Percentiles rank a stretch among this genome's conserved stretches.
Evolutionary conservation across 2,329 filamentous ascomycete species (phyloP).

Genomic region (Cladosporium sp.): DNA sequence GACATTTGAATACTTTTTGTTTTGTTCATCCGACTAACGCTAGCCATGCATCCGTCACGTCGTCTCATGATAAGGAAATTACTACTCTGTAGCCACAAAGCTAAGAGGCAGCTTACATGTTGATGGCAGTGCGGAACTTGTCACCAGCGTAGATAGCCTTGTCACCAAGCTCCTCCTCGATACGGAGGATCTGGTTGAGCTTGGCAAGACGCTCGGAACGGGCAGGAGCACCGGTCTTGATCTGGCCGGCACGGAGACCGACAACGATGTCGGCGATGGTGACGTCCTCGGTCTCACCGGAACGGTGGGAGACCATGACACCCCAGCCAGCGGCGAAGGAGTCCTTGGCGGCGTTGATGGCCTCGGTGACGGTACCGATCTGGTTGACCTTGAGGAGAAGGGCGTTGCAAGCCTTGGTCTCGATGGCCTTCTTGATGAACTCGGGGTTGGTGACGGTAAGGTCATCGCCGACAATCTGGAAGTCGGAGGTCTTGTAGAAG

Average conservation of each 20-base stretch:
- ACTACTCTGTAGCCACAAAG: not conserved
- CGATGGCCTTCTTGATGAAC: conserved; percentile 99
- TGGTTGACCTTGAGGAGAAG: conserved; percentile 99
- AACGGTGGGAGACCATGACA: conserved; percentile 99
- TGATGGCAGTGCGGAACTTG: conserved; percentile 88
- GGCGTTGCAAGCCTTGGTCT: conserved; percentile 97
- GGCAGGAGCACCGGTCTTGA: conserved; percentile 96
- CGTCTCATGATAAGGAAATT: conserved; percentile 8
- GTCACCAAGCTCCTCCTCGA: conserved; percentile 95
- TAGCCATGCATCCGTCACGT: conserved; percentile 11
- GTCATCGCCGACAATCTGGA: conserved; percentile 98
- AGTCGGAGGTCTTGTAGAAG: conserved; percentile 98
- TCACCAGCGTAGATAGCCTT: conserved; percentile 87
- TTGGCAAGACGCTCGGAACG: conserved; percentile 98
- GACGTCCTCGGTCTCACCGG: conserved; percentile 98
- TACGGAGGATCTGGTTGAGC: conserved; percentile 99
- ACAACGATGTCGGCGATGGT: conserved; percentile 98
- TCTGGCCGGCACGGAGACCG: conserved; percentile 92
- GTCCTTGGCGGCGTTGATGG: conserved; percentile 98
- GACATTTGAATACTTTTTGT: conserved; percentile 9
- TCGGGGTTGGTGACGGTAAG: conserved; percentile 98
- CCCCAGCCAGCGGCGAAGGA: conserved; percentile 94
- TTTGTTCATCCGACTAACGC: conserved; percentile 12
- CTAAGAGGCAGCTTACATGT: conserved; percentile 56
- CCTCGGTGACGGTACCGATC: conserved; percentile 97